phyloP scores from a whole-genome alignment of 2,329 filamentous ascomycete species.

The Stromatinia cepivora region DNA sequence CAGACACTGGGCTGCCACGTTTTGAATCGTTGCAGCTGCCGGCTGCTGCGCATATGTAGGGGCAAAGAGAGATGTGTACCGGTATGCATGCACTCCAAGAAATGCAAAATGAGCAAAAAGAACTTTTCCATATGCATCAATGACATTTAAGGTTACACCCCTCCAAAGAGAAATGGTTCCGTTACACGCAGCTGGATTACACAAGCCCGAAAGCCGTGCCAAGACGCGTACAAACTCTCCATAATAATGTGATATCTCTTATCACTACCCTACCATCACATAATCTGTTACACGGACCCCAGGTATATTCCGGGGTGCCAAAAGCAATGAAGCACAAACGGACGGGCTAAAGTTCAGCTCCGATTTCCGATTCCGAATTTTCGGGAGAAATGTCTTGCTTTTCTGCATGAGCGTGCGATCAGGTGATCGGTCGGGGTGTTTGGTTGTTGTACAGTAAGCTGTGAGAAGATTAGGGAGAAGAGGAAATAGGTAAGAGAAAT shows the following conservation, averaged over 20 bases:
- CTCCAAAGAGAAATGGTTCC: too few relatives aligned
- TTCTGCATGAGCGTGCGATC: background rate
- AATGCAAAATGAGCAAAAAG: background rate
- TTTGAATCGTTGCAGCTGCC: background rate
- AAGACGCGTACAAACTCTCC: background rate
- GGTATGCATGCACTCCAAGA: background rate
- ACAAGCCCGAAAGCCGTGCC: background rate
- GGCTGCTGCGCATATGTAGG: background rate
- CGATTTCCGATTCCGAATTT: background rate
- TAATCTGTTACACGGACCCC: background rate
- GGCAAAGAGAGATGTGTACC: background rate
- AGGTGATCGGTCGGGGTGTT: background rate
- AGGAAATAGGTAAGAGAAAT: background rate
- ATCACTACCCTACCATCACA: background rate
- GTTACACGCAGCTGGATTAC: background rate
- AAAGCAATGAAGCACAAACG: background rate
- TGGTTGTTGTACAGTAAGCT: too few relatives aligned
- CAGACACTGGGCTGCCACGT: slow-evolving; percentile 3
- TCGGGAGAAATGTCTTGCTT: background rate
- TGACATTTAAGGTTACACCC: background rate
- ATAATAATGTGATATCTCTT: background rate
- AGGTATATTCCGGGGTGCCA: too few relatives aligned
- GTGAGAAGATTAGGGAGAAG: background rate
- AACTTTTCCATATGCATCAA: background rate
- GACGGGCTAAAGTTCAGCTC: background rate